phyloP scores from a whole-genome alignment of 768 basidiomycete species.

The Hygrocybe punicea region DNA sequence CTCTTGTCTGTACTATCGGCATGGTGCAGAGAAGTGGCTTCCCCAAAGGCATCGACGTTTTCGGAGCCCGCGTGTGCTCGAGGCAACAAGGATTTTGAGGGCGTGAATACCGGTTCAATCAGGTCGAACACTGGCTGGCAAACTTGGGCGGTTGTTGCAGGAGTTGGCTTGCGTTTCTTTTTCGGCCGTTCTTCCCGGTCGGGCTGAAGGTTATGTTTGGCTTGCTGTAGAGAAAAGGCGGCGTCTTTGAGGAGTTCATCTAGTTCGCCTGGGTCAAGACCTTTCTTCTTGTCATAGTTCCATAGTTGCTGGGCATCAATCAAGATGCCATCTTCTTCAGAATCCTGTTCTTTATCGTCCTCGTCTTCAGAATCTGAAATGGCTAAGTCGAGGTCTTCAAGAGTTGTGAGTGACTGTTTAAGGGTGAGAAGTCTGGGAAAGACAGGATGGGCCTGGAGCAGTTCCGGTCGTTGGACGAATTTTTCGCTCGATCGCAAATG shows the following conservation, averaged over 20 bases:
- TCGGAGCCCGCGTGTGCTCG: conserved; percentile 21
- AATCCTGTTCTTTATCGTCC: conserved; percentile 38
- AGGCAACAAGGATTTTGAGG: conserved; percentile 35
- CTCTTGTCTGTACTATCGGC: conserved; percentile 82
- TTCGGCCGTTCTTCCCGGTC: conserved; percentile 42
- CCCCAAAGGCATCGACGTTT: conserved; percentile 61
- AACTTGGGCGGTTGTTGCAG: conserved; percentile 18
- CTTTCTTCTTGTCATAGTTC: conserved; percentile 38
- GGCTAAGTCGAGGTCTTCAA: conserved; percentile 84
- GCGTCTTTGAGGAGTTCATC: conserved; percentile 44
- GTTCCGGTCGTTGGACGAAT: conserved; percentile 57
- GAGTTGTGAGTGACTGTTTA: conserved; percentile 73
- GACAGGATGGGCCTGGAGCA: conserved; percentile 67
- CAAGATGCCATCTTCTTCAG: conserved; percentile 37
- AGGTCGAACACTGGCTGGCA: conserved; percentile 64
- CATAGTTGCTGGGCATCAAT: conserved; percentile 44
- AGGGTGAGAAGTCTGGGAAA: conserved; percentile 73
- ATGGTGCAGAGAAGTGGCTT: conserved; percentile 61
- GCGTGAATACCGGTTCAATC: conserved; percentile 69
- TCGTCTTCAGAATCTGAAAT: conserved; percentile 49
- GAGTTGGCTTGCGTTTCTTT: conserved; percentile 56
- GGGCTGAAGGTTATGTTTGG: conserved; percentile 23
- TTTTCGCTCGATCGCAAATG: conserved; percentile 73
- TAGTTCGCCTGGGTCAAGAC: conserved; percentile 16
- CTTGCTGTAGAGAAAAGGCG: conserved; percentile 59